Percentiles rank a stretch among this genome's conserved stretches.
phyloP scores from a whole-genome alignment of 73 alveolate species.

The Paramecium caudatum region DNA sequence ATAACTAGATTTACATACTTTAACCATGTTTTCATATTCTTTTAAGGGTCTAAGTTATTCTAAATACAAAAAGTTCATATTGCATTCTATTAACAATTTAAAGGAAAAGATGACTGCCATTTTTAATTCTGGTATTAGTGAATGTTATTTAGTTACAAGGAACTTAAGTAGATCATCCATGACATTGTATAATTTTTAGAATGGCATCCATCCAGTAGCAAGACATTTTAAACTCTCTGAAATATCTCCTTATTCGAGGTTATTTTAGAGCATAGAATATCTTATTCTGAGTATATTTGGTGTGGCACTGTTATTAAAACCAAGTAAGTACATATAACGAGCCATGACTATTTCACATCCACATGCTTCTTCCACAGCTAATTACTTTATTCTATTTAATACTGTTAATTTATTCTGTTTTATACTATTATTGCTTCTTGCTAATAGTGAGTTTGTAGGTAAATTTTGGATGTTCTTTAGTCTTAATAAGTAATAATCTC shows the following conservation, averaged over 20 bases:
- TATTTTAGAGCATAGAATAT: constrained; percentile 28
- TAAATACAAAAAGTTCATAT: constrained; percentile 40
- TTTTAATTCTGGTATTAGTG: constrained; percentile 30
- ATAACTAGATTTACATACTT: constrained; percentile 42
- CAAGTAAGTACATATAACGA: constrained; percentile 35
- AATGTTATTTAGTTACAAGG: background rate
- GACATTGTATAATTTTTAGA: constrained; percentile 42
- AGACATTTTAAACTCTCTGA: background rate
- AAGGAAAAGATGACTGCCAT: constrained; percentile 29
- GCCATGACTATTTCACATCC: constrained; percentile 61
- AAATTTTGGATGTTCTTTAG: constrained; percentile 10
- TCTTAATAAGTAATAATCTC: background rate
- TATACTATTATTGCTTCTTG: background rate
- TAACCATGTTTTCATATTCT: constrained; percentile 17
- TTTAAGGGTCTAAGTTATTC: background rate
- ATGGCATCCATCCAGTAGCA: constrained; percentile 45
- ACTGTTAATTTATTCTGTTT: constrained; percentile 23
- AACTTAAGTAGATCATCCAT: constrained; percentile 53
- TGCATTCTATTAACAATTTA: constrained; percentile 58
- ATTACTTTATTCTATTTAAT: background rate
- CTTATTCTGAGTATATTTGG: constrained; percentile 6
- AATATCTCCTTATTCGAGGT: background rate
- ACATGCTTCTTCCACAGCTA: constrained; percentile 66
- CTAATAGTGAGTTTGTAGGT: background rate
- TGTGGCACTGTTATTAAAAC: constrained; percentile 16